These are phyloP conservation scores for Pythium guiyangense DNA, from an alignment of 352 stramenopile genomes.

Conservation along the genomic window DNA sequence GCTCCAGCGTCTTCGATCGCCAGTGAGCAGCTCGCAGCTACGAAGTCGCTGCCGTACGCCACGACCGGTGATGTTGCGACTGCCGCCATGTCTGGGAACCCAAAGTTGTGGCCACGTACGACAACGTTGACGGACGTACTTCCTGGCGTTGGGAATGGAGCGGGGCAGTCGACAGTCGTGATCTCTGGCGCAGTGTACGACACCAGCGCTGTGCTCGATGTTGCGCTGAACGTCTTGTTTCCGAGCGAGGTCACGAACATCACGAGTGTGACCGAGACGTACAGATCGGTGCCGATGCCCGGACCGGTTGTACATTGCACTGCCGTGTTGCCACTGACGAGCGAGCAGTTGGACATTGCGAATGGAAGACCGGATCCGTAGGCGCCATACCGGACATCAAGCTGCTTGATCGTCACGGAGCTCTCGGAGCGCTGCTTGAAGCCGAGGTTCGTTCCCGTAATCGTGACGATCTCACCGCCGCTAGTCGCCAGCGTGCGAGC, in stretches of 20 bases:
- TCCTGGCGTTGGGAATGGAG: slow-evolving; percentile 33
- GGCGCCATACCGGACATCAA: slow-evolving; percentile 35
- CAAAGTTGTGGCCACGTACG: slow-evolving; percentile 43
- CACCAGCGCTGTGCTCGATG: slow-evolving; percentile 25
- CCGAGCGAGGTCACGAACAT: slow-evolving; percentile 31
- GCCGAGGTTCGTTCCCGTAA: slow-evolving; percentile 47
- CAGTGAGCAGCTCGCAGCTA: slow-evolving; percentile 25
- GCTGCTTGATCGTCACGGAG: slow-evolving; percentile 28
- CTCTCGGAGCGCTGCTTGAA: slow-evolving; percentile 44
- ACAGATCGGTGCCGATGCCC: slow-evolving; percentile 34
- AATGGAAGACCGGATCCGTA: slow-evolving; percentile 35
- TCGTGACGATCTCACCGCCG: slow-evolving; percentile 28
- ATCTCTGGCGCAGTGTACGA: slow-evolving; percentile 33
- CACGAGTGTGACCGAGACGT: slow-evolving; percentile 45
- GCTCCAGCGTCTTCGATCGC: not conserved
- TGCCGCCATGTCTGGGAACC: slow-evolving; percentile 10
- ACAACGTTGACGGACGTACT: slow-evolving; percentile 26
- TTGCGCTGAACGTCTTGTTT: slow-evolving; percentile 35
- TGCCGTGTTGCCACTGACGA: slow-evolving; percentile 41
- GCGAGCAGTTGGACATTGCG: slow-evolving; percentile 27
- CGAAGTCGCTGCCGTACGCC: slow-evolving; percentile 31
- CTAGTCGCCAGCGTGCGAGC: slow-evolving; percentile 19
- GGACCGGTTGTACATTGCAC: slow-evolving; percentile 36
- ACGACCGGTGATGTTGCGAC: slow-evolving; percentile 14
- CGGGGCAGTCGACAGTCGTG: slow-evolving; percentile 20